phyloP scores from a whole-genome alignment of 768 basidiomycete species.

The Naganishia friedmannii region DNA sequence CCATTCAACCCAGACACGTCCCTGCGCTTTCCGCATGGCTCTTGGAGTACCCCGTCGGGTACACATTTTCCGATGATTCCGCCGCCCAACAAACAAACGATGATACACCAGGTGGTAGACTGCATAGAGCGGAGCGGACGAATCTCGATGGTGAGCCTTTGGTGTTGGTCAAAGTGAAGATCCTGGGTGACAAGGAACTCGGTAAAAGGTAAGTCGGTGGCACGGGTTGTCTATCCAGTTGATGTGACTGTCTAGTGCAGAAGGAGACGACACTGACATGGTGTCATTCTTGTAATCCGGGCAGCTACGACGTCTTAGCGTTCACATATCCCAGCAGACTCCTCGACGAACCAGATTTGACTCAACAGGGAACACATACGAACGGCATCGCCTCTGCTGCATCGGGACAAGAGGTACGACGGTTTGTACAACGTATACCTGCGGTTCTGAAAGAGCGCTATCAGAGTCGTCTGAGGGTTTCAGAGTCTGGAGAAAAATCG shows the following conservation, averaged over 20 bases:
- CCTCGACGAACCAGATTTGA: background rate
- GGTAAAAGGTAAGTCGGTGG: background rate
- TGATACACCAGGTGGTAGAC: background rate
- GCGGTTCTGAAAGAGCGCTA: conserved; percentile 5
- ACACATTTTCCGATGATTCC: conserved; percentile 14
- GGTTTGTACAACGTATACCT: background rate
- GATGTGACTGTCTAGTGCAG: background rate
- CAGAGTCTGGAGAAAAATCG: background rate
- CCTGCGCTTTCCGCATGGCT: conserved; percentile 14
- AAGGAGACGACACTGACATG: background rate
- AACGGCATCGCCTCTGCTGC: background rate
- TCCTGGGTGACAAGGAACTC: background rate
- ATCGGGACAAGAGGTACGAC: background rate
- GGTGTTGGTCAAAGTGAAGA: conserved; percentile 21
- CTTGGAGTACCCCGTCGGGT: conserved; percentile 12
- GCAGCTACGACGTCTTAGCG: conserved; percentile 8
- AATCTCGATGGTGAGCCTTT: conserved; percentile 17
- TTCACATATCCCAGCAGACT: conserved; percentile 8
- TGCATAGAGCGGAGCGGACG: background rate
- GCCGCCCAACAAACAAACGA: background rate
- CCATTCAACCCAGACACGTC: background rate
- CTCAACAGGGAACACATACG: background rate
- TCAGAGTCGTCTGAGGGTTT: background rate
- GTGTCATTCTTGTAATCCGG: no score
- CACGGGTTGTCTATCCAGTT: background rate